Evolutionary conservation across 2,329 filamentous ascomycete species (phyloP).

Genomic region (Zasmidium angulare): DNA sequence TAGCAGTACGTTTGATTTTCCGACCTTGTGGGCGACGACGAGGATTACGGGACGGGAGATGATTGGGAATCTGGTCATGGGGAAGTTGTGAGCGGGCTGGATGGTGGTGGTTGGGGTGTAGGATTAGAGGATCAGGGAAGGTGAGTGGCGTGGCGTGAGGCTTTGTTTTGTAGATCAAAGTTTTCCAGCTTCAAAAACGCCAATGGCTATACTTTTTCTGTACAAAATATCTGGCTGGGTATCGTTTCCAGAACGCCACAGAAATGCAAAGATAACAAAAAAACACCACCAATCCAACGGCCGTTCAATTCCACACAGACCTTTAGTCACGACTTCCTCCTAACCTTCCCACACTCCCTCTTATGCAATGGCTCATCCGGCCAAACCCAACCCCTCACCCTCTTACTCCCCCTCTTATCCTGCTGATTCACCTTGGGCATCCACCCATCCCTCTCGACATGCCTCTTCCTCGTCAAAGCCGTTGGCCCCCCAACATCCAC

Average conservation of each 20-base stretch:
- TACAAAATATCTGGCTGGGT: background rate
- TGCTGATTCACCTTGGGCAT: conserved; percentile 71
- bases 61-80: conserved; percentile 66
- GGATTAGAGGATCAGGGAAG: background rate
- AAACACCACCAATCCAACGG: background rate
- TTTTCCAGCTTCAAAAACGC: background rate
- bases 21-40: conserved; percentile 79
- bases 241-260: background rate
- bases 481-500: conserved; percentile 73
- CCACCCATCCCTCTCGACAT: conserved; percentile 69
- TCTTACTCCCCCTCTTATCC: conserved; percentile 75
- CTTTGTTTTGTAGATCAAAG: background rate
- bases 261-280: background rate
- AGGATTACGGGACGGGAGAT: conserved; percentile 74
- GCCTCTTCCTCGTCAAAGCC: conserved; percentile 69
- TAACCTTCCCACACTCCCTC: conserved; percentile 64
- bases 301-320: background rate
- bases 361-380: conserved; percentile 71
- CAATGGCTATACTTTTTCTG: background rate
- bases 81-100: conserved; percentile 60
- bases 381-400: conserved; percentile 70
- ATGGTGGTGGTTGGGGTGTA: background rate
- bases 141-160: background rate
- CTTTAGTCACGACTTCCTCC: conserved; percentile 37
- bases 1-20: conserved; percentile 77